phyloP scores from a whole-genome alignment of 805 yeast genomes.

The Hanseniaspora thailandica region DNA sequence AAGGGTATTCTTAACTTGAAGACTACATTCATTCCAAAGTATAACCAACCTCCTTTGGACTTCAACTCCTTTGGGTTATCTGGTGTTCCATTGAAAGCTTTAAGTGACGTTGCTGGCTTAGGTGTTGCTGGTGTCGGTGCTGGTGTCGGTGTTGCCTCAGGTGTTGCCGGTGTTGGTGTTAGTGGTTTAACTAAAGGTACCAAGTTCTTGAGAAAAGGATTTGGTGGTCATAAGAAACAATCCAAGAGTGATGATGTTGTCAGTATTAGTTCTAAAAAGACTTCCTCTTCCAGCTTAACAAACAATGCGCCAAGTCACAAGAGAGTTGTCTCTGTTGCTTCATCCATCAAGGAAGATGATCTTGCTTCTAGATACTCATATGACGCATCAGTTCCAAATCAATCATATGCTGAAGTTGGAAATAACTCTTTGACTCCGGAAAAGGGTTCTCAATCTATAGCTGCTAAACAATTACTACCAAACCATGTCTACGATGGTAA shows the following conservation, averaged over 20 bases:
- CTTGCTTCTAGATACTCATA: conserved; percentile 1
- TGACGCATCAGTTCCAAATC: conserved; percentile 26
- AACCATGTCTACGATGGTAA: conserved; percentile 18
- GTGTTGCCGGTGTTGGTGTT: conserved; percentile 33
- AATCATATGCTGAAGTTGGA: conserved; percentile 22
- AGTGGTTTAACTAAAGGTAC: conserved; percentile 41
- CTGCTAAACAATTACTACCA: conserved; percentile 20
- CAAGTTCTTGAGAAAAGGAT: conserved; percentile 28
- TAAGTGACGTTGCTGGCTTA: conserved; percentile 33
- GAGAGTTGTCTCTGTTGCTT: neutral
- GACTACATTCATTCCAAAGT: conserved; percentile 51
- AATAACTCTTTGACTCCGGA: conserved; percentile 9
- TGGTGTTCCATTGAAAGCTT: conserved; percentile 39
- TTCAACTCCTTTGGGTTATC: conserved; percentile 32
- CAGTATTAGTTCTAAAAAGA: conserved; percentile 16
- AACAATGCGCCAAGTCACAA: neutral
- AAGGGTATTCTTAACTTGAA: conserved; percentile 49
- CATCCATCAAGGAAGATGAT: neutral
- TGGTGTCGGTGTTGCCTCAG: conserved; percentile 34
- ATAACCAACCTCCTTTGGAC: conserved; percentile 48
- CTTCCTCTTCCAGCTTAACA: neutral
- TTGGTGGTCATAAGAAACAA: conserved; percentile 22
- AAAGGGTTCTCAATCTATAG: conserved; percentile 16
- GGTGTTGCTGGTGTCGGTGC: conserved; percentile 31
- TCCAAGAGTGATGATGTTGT: neutral